phyloP scores from a whole-genome alignment of 441 rosid species.

The Gossypium schwendimanii region DNA sequence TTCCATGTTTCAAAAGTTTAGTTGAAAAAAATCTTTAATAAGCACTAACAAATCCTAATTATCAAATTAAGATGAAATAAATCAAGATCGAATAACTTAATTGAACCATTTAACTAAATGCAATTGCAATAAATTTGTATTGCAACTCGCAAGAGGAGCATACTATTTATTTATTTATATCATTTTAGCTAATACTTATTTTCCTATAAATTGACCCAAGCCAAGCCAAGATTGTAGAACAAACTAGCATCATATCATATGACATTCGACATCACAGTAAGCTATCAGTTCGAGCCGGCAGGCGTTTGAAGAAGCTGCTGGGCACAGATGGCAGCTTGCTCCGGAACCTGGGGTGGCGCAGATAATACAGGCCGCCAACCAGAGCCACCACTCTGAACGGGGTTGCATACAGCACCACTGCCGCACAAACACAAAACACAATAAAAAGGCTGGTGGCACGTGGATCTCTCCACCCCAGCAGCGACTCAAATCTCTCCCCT shows the following conservation, averaged over 20 bases:
- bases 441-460: conserved; percentile 57
- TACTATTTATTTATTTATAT: not conserved
- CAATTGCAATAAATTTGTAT: not conserved
- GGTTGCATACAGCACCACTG: conserved; percentile 43
- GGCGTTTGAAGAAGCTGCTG: conserved; percentile 74
- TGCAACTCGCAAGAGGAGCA: not conserved
- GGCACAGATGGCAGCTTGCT: conserved; percentile 80
- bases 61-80: not conserved
- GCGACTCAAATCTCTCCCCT: conserved; percentile 60
- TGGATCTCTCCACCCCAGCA: conserved; percentile 57
- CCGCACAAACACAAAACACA: conserved; percentile 44
- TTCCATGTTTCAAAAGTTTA: no score
- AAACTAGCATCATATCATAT: not conserved
- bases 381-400: conserved; percentile 60
- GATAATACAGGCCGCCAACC: conserved; percentile 46
- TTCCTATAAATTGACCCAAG: not conserved
- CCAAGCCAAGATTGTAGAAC: not conserved
- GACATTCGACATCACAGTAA: conserved; percentile 30
- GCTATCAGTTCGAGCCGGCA: conserved; percentile 62
- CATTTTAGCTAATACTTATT: not conserved
- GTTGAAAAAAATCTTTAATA: no score
- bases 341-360: conserved; percentile 73
- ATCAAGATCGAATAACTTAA: not conserved
- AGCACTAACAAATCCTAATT: no score
- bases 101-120: not conserved